These are phyloP conservation scores for Phalaenopsis aphrodite DNA, from an alignment of 106 monocot species.

Conservation along the genomic window DNA sequence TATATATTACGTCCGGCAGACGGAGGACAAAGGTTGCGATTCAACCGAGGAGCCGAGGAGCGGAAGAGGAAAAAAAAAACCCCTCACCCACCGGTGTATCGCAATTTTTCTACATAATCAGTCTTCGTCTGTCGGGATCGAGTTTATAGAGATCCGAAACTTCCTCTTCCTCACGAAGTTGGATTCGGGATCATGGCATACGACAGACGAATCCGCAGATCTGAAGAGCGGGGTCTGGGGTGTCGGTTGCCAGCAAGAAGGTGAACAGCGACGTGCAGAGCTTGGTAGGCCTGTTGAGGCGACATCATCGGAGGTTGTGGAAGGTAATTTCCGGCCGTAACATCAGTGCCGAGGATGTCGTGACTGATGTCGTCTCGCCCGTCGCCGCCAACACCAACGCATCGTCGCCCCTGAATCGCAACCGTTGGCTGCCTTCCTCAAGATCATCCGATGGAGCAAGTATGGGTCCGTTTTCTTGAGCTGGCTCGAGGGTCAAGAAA, in stretches of 20 bases:
- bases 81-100: no score
- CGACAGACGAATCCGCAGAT: no score
- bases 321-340: slow-evolving; percentile 9
- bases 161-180: no score
- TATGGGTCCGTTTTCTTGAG: slow-evolving; percentile 57
- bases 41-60: no score
- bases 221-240: slow-evolving; percentile 28
- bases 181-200: no score
- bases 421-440: slow-evolving; percentile 54
- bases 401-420: slow-evolving; percentile 27
- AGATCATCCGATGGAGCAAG: slow-evolving; percentile 48
- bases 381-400: background rate
- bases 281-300: slow-evolving; percentile 55
- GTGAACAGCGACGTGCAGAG: slow-evolving; percentile 87
- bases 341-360: slow-evolving; percentile 13
- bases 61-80: no score
- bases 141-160: no score
- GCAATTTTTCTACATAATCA: no score
- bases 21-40: no score
- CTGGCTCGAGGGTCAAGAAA: slow-evolving; percentile 60
- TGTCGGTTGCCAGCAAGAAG: slow-evolving; percentile 39
- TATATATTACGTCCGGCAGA: no score
- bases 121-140: no score
- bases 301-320: slow-evolving; percentile 9
- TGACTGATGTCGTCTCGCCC: slow-evolving; percentile 25